These are phyloP conservation scores for Pisolithus orientalis DNA, from an alignment of 768 basidiomycete genomes.

Conservation along the genomic window DNA sequence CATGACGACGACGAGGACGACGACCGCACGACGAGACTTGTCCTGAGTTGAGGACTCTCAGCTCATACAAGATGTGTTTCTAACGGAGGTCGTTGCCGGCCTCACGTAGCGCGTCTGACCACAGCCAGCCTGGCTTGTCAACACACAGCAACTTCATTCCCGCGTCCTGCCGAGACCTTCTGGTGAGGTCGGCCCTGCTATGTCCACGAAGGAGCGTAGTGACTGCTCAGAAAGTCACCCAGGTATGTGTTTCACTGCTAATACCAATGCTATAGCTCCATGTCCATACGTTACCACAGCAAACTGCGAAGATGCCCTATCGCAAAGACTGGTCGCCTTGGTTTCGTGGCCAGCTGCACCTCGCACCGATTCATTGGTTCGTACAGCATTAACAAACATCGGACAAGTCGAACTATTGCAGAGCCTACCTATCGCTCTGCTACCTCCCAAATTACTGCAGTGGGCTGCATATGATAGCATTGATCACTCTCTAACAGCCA, in stretches of 20 bases:
- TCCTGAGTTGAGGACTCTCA: neutral
- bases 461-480: conserved; percentile 90
- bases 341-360: conserved; percentile 52
- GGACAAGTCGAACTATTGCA: conserved; percentile 25
- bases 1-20: conserved; percentile 12
- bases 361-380: conserved; percentile 45
- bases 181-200: too few relatives aligned
- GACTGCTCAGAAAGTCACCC: too few relatives aligned
- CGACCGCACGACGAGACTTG: neutral
- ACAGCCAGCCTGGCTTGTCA: too few relatives aligned
- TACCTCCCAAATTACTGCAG: conserved; percentile 41
- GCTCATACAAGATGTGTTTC: neutral
- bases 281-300: too few relatives aligned
- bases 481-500: conserved; percentile 66
- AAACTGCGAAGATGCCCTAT: neutral
- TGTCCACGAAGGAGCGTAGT: too few relatives aligned
- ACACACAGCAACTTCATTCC: too few relatives aligned
- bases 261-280: too few relatives aligned
- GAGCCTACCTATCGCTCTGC: conserved; percentile 15
- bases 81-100: neutral
- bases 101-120: too few relatives aligned
- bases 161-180: too few relatives aligned
- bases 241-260: neutral
- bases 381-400: conserved; percentile 32
- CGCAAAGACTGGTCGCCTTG: conserved; percentile 24